These are phyloP conservation scores for Hibiscus syriacus DNA, from an alignment of 345 rosid genomes.

Conservation along the genomic window DNA sequence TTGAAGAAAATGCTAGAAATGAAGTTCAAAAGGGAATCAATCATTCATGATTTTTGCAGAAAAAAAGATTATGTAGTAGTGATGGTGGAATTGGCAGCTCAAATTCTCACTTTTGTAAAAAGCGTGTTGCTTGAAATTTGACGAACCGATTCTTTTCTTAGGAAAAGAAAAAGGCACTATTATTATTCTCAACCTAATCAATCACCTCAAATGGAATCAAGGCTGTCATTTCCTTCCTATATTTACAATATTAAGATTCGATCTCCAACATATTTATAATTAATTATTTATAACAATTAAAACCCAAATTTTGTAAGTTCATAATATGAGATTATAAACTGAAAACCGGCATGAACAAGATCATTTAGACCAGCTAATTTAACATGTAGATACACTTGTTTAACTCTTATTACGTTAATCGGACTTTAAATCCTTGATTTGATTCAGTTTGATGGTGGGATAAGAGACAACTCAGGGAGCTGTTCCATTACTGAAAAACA, in stretches of 20 bases:
- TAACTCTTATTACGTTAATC: no score
- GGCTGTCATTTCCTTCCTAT: background rate
- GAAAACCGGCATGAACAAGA: background rate
- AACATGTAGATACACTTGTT: background rate
- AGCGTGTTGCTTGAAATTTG: constrained; percentile 4
- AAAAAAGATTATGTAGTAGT: constrained; percentile 5
- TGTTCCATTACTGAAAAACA: background rate
- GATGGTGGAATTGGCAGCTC: constrained; percentile 9
- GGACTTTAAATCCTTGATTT: background rate
- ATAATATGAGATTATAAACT: background rate
- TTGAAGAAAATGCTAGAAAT: background rate
- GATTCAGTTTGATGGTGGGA: background rate
- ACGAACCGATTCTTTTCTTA: background rate
- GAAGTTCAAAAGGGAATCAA: constrained; percentile 10
- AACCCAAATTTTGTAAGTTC: no score
- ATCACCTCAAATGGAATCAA: constrained; percentile 2
- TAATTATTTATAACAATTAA: no score
- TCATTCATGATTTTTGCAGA: constrained; percentile 18
- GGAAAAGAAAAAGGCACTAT: no score
- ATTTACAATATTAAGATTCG: background rate
- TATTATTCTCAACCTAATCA: background rate
- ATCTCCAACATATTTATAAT: no score
- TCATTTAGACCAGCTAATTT: no score
- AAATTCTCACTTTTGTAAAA: constrained; percentile 4
- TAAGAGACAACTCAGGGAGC: background rate